Evolutionary conservation across 2,329 filamentous ascomycete genomes (phyloP).

Genomic region (Trichoderma sp.): DNA sequence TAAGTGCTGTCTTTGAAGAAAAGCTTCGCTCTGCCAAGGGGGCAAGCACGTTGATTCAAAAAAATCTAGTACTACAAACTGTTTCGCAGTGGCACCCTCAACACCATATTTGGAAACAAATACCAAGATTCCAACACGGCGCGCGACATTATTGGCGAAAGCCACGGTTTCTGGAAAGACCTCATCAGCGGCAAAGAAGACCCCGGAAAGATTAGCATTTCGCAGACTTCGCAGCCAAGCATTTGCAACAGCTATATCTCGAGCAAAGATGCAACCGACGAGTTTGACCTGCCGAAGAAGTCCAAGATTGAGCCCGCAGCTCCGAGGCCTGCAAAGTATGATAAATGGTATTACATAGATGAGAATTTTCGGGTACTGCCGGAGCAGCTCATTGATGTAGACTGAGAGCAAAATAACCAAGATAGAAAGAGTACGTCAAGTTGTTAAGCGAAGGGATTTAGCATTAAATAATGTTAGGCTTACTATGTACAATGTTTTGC

Average conservation of each 20-base stretch:
- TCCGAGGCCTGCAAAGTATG: slow-evolving; percentile 37
- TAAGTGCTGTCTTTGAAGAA: slow-evolving; percentile 27
- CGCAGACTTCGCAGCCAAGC: slow-evolving; percentile 42
- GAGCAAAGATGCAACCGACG: slow-evolving; percentile 36
- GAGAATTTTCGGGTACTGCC: slow-evolving; percentile 36
- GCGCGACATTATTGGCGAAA: slow-evolving; percentile 38
- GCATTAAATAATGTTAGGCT: neutral
- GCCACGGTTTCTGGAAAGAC: slow-evolving; percentile 44
- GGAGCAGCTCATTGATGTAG: slow-evolving; percentile 13
- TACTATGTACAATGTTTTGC: neutral
- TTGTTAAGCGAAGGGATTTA: neutral
- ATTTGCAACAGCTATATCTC: slow-evolving; percentile 38
- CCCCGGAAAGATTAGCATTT: slow-evolving; percentile 43
- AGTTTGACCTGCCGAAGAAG: slow-evolving; percentile 37
- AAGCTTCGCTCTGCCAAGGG: neutral
- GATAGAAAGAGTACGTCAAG: neutral
- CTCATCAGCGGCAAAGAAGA: slow-evolving; percentile 42
- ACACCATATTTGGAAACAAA: slow-evolving; percentile 41
- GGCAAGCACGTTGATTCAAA: neutral
- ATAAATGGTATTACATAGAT: slow-evolving; percentile 44
- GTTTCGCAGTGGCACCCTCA: slow-evolving; percentile 39
- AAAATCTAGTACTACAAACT: slow-evolving; percentile 44
- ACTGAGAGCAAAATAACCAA: neutral
- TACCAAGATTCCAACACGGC: slow-evolving; percentile 42
- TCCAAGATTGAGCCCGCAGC: slow-evolving; percentile 36